Evolutionary conservation across 495 filamentous ascomycete species (phyloP).

Genomic region (Xylaria grammica): DNA sequence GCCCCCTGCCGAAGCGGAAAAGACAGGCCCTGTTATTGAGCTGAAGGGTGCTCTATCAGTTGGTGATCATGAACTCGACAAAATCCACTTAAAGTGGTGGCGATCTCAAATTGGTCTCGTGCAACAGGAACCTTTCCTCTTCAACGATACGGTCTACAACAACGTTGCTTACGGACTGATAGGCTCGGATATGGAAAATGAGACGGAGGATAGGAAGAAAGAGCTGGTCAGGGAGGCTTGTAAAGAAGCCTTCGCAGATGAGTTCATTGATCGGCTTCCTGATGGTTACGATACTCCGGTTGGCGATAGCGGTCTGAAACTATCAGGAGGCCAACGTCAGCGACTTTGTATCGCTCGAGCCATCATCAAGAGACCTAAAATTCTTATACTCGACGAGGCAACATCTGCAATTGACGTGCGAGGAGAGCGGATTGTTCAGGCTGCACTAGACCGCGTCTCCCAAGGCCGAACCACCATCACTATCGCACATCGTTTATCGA

Average conservation of each 20-base stretch:
- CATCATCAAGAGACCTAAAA: conserved; percentile 72
- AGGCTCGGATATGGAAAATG: conserved; percentile 61
- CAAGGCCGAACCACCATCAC: conserved; percentile 77
- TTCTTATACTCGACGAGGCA: conserved; percentile 85
- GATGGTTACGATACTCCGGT: conserved; percentile 60
- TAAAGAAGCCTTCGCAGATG: conserved; percentile 61
- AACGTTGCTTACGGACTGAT: conserved; percentile 68
- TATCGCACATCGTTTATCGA: conserved; percentile 73
- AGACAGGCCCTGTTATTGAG: conserved; percentile 46
- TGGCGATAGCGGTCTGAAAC: conserved; percentile 57
- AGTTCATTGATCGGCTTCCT: conserved; percentile 65
- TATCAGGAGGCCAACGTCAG: conserved; percentile 66
- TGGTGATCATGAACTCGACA: conserved; percentile 58
- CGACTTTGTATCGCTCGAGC: conserved; percentile 73
- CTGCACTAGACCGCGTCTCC: conserved; percentile 70
- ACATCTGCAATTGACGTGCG: conserved; percentile 79
- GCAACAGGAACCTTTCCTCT: conserved; percentile 75
- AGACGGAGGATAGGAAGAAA: conserved; percentile 55
- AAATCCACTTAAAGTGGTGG: conserved; percentile 69
- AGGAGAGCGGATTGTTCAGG: conserved; percentile 73
- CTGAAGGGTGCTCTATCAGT: conserved; percentile 58
- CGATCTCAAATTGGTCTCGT: conserved; percentile 70
- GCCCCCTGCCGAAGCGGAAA: conserved; percentile 32
- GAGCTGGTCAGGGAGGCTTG: conserved; percentile 63
- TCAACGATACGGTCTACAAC: conserved; percentile 70